Conservation (phyloP, 2,329 filamentous ascomycete species). For the Xylaria sp. region DNA sequence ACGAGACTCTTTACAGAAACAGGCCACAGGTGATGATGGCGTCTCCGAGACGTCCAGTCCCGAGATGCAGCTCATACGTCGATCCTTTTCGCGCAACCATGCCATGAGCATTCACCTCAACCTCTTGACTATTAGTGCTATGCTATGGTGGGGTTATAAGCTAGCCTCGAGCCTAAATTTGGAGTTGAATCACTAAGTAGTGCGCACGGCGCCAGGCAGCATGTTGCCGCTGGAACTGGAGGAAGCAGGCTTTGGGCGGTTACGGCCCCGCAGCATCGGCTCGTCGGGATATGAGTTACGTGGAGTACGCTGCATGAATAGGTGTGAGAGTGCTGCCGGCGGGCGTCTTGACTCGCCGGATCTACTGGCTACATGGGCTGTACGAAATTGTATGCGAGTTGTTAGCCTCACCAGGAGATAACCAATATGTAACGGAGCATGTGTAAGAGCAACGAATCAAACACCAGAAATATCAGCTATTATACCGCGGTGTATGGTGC, state of each 20-base stretch:
- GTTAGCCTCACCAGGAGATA: too few species aligned
- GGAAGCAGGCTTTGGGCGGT: neutral
- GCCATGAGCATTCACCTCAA: constrained; percentile 59
- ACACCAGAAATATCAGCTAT: neutral
- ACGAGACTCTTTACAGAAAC: constrained; percentile 27
- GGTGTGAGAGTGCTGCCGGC: neutral
- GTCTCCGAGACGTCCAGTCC: constrained; percentile 32
- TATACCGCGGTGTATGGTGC: neutral
- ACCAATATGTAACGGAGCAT: neutral
- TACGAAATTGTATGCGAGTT: neutral
- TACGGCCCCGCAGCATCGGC: neutral
- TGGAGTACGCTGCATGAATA: neutral
- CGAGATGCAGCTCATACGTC: constrained; percentile 48
- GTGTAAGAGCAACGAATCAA: neutral
- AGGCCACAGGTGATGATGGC: constrained; percentile 38
- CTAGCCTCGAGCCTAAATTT: constrained; percentile 44
- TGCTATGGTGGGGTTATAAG: constrained; percentile 49
- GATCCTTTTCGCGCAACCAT: constrained; percentile 51
- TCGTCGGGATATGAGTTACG: neutral
- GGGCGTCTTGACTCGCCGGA: too few species aligned
- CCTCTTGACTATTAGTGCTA: constrained; percentile 51
- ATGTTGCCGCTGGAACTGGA: neutral
- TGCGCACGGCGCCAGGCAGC: neutral
- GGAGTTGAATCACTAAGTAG: constrained; percentile 17
- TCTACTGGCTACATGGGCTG: neutral